phyloP scores from a whole-genome alignment of 164 flowering plant species.

The Tinospora cordifolia region DNA sequence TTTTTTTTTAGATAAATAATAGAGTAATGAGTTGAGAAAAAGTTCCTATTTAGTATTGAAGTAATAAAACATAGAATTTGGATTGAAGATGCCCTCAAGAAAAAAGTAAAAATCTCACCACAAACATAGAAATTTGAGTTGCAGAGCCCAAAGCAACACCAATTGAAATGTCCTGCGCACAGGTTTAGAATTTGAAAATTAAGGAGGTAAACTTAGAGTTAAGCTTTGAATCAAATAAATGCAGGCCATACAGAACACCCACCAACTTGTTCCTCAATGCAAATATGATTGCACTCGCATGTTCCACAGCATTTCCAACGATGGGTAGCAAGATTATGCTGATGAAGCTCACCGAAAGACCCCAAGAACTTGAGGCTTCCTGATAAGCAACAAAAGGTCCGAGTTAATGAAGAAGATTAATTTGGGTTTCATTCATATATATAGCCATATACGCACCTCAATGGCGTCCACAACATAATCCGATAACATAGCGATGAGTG shows the following conservation, averaged over 20 bases:
- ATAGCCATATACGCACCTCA: slow-evolving; percentile 42
- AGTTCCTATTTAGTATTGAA: no score
- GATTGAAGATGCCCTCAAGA: no score
- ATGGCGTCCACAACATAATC: slow-evolving; percentile 85
- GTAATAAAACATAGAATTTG: no score
- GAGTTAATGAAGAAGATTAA: neutral
- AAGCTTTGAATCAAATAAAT: neutral
- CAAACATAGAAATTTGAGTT: no score
- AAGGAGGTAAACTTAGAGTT: neutral
- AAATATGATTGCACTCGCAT: slow-evolving; percentile 84
- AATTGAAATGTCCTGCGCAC: slow-evolving; percentile 71
- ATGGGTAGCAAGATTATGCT: slow-evolving; percentile 86
- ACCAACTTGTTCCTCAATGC: slow-evolving; percentile 91
- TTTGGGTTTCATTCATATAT: neutral
- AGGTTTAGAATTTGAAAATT: neutral
- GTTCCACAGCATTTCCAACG: slow-evolving; percentile 96
- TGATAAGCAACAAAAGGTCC: no score
- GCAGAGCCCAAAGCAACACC: slow-evolving; percentile 92
- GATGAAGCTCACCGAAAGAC: slow-evolving; percentile 75
- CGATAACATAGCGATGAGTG: slow-evolving; percentile 61
- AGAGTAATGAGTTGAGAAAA: no score
- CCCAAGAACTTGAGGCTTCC: slow-evolving; percentile 84
- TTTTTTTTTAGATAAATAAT: no score
- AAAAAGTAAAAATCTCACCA: slow-evolving; percentile 50
- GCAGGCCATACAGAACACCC: slow-evolving; percentile 8